Conservation (phyloP, 306 rosid genomes). For the Cyclanthera cordifolia region DNA sequence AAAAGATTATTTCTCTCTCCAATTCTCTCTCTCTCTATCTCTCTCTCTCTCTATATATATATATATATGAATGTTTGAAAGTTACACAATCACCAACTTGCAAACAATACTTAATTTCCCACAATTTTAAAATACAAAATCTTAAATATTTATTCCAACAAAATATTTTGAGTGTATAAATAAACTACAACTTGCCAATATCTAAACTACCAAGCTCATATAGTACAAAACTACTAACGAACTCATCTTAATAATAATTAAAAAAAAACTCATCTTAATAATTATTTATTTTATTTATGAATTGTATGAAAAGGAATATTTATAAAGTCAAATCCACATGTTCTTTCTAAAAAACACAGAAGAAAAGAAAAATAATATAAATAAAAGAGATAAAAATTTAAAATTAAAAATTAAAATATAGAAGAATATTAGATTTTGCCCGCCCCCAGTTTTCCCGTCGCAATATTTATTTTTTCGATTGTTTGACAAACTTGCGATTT, state of each 20-base stretch:
- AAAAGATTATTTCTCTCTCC: no score
- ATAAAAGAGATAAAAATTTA: neutral
- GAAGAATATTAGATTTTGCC: neutral
- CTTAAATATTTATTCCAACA: no score
- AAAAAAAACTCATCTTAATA: neutral
- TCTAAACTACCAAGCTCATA: neutral
- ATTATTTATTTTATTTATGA: no score
- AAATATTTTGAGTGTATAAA: no score
- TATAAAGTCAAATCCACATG: conserved; percentile 11
- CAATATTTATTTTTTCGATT: no score
- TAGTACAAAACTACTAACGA: neutral
- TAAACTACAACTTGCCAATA: neutral
- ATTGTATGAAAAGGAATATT: neutral
- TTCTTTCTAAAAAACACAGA: neutral
- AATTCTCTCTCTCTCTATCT: no score
- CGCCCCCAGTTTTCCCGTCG: conserved; percentile 1
- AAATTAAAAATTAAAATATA: neutral
- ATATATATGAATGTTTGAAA: no score
- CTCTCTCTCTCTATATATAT: no score
- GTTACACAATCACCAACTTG: neutral
- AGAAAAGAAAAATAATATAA: no score
- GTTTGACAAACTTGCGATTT: neutral
- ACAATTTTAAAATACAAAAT: no score
- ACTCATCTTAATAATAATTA: neutral
- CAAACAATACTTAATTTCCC: no score